These are phyloP conservation scores for Agrocybe chaxingu DNA, from an alignment of 768 basidiomycete genomes.

Conservation along the genomic window DNA sequence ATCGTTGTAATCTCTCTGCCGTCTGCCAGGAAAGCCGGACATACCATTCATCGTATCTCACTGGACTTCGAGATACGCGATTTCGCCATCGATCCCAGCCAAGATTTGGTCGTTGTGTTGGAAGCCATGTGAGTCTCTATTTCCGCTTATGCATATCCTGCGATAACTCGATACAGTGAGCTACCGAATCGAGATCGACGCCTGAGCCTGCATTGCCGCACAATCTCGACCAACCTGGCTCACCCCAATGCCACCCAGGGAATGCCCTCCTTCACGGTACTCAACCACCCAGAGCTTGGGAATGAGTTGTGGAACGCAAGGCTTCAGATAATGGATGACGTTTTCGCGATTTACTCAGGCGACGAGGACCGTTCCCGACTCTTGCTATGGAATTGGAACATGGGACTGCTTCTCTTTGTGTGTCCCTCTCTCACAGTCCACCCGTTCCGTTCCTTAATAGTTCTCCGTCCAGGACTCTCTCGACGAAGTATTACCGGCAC, in stretches of 20 bases:
- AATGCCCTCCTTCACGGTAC: neutral
- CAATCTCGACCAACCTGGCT: slow-evolving; percentile 2
- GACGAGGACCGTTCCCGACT: neutral
- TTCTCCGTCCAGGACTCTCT: neutral
- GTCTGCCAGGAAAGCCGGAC: slow-evolving; percentile 13
- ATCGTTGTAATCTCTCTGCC: slow-evolving; percentile 22
- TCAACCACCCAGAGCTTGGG: neutral
- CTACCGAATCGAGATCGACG: neutral
- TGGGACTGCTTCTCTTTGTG: slow-evolving; percentile 5
- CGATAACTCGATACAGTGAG: neutral
- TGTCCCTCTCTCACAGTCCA: neutral
- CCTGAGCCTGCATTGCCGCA: slow-evolving; percentile 5
- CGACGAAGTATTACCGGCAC: neutral
- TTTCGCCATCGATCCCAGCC: slow-evolving; percentile 63
- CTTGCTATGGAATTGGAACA: slow-evolving; percentile 9
- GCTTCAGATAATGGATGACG: slow-evolving; percentile 2
- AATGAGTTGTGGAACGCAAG: neutral
- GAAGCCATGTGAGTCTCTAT: slow-evolving; percentile 5
- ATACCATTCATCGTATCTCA: slow-evolving; percentile 23
- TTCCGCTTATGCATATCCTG: neutral
- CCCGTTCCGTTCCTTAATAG: too few relatives aligned
- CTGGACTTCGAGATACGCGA: slow-evolving; percentile 43
- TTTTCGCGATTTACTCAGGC: neutral
- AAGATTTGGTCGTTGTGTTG: slow-evolving; percentile 52
- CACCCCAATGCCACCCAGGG: neutral